phyloP scores from a whole-genome alignment of 148 eudicot species.

The Vaccinium macrocarpon region DNA sequence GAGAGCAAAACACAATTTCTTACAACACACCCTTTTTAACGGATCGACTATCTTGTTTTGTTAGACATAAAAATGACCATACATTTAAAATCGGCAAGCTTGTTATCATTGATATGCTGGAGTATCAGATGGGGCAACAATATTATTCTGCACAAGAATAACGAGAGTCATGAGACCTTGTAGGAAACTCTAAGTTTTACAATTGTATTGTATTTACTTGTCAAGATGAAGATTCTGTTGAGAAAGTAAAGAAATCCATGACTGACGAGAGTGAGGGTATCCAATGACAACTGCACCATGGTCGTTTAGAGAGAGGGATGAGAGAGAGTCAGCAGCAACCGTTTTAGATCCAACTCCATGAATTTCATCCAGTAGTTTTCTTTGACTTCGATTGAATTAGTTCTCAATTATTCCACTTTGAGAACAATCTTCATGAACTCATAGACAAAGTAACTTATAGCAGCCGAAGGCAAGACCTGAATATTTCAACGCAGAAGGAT shows the following conservation, averaged over 20 bases:
- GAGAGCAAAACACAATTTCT: not conserved
- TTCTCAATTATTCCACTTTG: constrained; percentile 38
- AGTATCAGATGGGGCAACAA: not conserved
- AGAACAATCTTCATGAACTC: constrained; percentile 69
- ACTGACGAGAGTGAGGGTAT: not conserved
- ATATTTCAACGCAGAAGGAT: constrained; percentile 16
- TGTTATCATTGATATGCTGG: not conserved
- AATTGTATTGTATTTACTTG: not conserved
- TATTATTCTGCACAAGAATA: not conserved
- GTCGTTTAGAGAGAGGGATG: not conserved
- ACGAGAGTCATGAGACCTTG: not conserved
- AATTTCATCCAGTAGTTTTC: not conserved
- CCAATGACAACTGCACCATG: not conserved
- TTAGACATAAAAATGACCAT: not conserved
- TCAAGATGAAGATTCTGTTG: not conserved
- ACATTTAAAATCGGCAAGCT: not conserved
- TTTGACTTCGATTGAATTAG: not conserved
- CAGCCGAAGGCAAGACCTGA: constrained; percentile 71
- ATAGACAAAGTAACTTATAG: constrained; percentile 64
- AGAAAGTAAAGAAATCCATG: not conserved
- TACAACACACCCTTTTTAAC: not conserved
- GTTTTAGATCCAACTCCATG: not conserved
- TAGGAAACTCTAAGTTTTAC: not conserved
- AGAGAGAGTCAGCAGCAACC: not conserved
- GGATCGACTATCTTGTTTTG: not conserved